These are phyloP conservation scores for Lactifluus subvellereus DNA, from an alignment of 768 basidiomycete species.

Conservation along the genomic window DNA sequence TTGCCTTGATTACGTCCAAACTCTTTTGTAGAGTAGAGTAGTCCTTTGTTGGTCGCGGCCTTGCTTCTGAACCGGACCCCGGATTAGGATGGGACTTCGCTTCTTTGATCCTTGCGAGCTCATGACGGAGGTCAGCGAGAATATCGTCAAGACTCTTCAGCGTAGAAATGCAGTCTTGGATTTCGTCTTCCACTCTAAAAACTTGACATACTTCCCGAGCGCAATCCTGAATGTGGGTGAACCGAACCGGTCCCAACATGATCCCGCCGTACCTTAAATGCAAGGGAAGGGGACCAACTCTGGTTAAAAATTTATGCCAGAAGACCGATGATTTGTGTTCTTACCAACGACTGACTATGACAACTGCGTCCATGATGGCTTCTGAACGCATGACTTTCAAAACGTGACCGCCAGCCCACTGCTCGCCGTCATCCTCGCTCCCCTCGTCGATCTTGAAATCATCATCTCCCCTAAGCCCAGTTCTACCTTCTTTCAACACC, in stretches of 20 bases:
- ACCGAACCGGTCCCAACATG: slow-evolving; percentile 67
- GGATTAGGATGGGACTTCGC: neutral
- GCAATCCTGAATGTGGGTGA: slow-evolving; percentile 73
- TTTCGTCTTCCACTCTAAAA: slow-evolving; percentile 63
- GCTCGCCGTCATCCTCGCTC: slow-evolving; percentile 73
- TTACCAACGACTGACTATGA: slow-evolving; percentile 76
- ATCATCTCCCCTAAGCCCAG: slow-evolving; percentile 63
- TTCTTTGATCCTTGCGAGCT: slow-evolving; percentile 33
- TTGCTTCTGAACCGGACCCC: neutral
- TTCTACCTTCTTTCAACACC: slow-evolving; percentile 56
- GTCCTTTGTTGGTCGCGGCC: slow-evolving; percentile 30
- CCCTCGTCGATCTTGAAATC: slow-evolving; percentile 67
- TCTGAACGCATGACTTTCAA: slow-evolving; percentile 64
- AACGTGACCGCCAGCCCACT: slow-evolving; percentile 58
- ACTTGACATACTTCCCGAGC: slow-evolving; percentile 64
- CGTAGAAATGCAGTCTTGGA: slow-evolving; percentile 53
- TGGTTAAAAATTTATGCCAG: neutral
- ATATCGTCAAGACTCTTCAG: slow-evolving; percentile 57
- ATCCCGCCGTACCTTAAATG: slow-evolving; percentile 69
- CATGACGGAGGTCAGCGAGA: slow-evolving; percentile 48
- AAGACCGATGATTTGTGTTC: slow-evolving; percentile 6
- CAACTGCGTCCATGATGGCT: slow-evolving; percentile 69
- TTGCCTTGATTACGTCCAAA: slow-evolving; percentile 55
- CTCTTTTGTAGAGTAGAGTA: slow-evolving; percentile 41
- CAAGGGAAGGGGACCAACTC: neutral